Conservation (phyloP, 2,329 filamentous ascomycete genomes). For the Chaetomium globosum region DNA sequence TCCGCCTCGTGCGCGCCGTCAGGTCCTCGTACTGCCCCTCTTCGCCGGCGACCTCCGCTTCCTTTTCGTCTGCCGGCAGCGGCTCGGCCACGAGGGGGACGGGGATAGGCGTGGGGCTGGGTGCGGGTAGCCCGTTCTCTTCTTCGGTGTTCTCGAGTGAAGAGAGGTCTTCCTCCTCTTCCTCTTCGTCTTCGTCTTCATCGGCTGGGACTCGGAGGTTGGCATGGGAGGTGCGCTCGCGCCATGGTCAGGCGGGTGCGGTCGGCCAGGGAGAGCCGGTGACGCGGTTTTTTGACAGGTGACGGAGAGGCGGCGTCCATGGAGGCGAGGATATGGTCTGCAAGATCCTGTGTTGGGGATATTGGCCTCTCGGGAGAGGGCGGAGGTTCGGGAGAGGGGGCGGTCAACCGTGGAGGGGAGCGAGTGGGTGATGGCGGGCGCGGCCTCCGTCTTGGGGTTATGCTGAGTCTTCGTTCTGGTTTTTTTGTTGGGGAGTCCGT, state of each 20-base stretch:
- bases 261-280: slow-evolving; percentile 69
- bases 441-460: slow-evolving; percentile 17
- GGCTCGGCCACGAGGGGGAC: slow-evolving; percentile 14
- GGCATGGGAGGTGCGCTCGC: slow-evolving; percentile 51
- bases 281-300: slow-evolving; percentile 57
- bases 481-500: slow-evolving; percentile 23
- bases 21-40: slow-evolving; percentile 53
- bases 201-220: slow-evolving; percentile 28
- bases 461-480: slow-evolving; percentile 20
- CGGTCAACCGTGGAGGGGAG: slow-evolving; percentile 12
- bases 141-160: slow-evolving; percentile 27
- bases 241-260: slow-evolving; percentile 82
- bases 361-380: slow-evolving; percentile 18
- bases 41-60: slow-evolving; percentile 27
- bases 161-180: slow-evolving; percentile 36
- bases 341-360: slow-evolving; percentile 52
- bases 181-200: slow-evolving; percentile 39
- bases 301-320: slow-evolving; percentile 61
- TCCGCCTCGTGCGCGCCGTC: slow-evolving; percentile 59
- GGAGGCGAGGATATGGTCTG: slow-evolving; percentile 59
- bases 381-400: slow-evolving; percentile 16
- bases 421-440: slow-evolving; percentile 2
- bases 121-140: slow-evolving; percentile 28
- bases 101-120: slow-evolving; percentile 18
- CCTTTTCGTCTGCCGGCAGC: background rate